phyloP scores from a whole-genome alignment of 176 grass and related monocot species.

The Thalia dealbata region DNA sequence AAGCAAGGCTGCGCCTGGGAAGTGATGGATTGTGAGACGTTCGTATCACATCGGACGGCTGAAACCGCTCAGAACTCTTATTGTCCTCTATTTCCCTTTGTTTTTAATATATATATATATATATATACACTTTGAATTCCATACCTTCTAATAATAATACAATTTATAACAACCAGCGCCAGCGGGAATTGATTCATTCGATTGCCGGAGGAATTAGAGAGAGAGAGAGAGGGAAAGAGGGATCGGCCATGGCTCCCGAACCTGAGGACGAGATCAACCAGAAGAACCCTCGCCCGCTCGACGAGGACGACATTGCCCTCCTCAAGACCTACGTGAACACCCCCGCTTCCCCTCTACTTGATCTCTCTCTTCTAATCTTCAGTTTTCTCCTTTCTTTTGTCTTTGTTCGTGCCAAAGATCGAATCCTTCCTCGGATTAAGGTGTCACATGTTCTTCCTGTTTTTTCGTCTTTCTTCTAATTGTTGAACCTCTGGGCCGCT shows the following conservation, averaged over 20 bases:
- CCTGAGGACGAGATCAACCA: conserved; percentile 65
- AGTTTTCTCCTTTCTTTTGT: neutral
- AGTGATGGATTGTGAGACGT: no score
- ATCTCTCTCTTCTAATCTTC: neutral
- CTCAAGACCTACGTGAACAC: conserved; percentile 69
- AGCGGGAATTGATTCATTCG: neutral
- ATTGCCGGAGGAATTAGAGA: neutral
- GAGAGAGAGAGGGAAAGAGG: neutral
- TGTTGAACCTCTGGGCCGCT: neutral
- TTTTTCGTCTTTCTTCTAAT: neutral
- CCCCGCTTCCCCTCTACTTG: neutral
- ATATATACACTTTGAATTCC: no score
- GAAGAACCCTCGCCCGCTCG: conserved; percentile 56
- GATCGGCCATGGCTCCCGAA: conserved; percentile 49
- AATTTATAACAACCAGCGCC: no score
- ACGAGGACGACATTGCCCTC: conserved; percentile 84
- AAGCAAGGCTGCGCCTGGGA: no score
- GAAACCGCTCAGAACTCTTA: no score
- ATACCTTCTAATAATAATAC: no score
- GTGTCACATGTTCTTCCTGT: no score
- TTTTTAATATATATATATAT: no score
- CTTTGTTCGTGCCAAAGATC: neutral
- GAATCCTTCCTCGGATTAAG: neutral
- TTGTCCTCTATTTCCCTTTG: no score
- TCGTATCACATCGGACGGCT: no score